Evolutionary conservation across 345 rosid species (phyloP), one percentile per base, ranked within the genome.

Genomic region (Geranium brycei): DNA sequence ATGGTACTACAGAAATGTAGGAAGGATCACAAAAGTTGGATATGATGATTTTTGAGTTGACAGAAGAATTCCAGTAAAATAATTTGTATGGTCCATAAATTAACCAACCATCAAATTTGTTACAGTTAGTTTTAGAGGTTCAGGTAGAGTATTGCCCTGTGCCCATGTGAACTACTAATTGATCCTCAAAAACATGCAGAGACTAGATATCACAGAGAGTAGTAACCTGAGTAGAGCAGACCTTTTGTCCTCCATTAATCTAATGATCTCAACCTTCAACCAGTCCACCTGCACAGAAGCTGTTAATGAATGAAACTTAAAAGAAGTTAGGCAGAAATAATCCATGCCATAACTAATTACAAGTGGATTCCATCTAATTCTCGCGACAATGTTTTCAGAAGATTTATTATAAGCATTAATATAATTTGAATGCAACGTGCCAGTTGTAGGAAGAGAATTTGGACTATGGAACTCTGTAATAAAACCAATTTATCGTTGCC

Each of bases 221-320:
- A 72, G 72, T 68, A 75, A 88, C 99, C 97, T 85, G 72, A 93
- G 81, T 40, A 79, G 63, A 51, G 92, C 83, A 61, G 89, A 84
- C 85, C 95, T 83, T 79, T 85, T 90, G 79, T 93, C 95, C 81
- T 88, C 91, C 70, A 93, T 76, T 59, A 88, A 62, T 68, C 86
- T 85, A 73, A 90, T 90, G 65, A 90, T 75, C 79, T 88, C 97
- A 69, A 86, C 95, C 87, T 90, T 93, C 80, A 90, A 61, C 99
- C 95, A 81, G 58, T 76, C 82, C 62, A 83, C 95, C 99, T 93
- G 87, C 83, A 74, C 75, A 76, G 41, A 56, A 80, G 71, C 84
- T 77, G 73, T 75, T 71, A 78, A 71, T 71, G 59, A 69, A 73
- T 79, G 86, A 82, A 82, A 75, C 70, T 78, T 78, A 62, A 82